Base-by-base conservation (phyloP, 2,329 filamentous ascomycete genomes). In the Fusarium poae region DNA sequence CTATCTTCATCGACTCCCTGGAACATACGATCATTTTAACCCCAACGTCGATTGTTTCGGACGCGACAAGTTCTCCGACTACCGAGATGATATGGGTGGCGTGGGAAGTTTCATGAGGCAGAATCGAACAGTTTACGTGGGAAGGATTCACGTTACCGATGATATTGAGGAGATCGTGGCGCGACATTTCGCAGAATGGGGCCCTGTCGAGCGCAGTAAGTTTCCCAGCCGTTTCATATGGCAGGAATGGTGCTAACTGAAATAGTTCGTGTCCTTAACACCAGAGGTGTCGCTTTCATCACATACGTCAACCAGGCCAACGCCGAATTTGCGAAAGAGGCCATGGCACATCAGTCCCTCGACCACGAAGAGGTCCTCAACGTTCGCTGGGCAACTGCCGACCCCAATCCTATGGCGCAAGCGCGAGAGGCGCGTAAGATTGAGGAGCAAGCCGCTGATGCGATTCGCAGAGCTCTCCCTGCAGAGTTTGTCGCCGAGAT, bases 141-240 rank as follows among this genome's bases (percentile, higher is more conserved):
- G 96, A 7, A 86, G 94, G 48, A 97, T 99, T 78, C 93, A 97
- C 78, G 95, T 97, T 35, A 95, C 91, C 15, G 96, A 98, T 78
- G 95, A 98, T 76, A 97, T 98, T 66, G 95, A 99, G 77, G 96
- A 99, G 80, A 88, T 98, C 35, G 95, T 98, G 8, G 91, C 95
- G 30, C 86, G 97, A 16, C 96, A 99, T 80, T 97, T 98, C 77
- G 91, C 93, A 25, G 96, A 99, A 85, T 99, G 94, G 94, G 96
- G 96, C 1, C 92, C 94, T 74, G 84, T 99, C 50, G 95, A 98
- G 78, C 88, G 96, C 44, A 90, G 81, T 83, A 77, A 70, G 81
- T 77, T 42, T 18, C 10, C 7, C 8, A n/a, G 15, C 4, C 9
- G 11, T 15, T 13, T 5, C 2, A 8, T 4, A 18, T 6, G 11